These are phyloP conservation scores for Fusarium brachygibbosum DNA, from an alignment of 2,329 filamentous ascomycete genomes.

Conservation along the genomic window DNA sequence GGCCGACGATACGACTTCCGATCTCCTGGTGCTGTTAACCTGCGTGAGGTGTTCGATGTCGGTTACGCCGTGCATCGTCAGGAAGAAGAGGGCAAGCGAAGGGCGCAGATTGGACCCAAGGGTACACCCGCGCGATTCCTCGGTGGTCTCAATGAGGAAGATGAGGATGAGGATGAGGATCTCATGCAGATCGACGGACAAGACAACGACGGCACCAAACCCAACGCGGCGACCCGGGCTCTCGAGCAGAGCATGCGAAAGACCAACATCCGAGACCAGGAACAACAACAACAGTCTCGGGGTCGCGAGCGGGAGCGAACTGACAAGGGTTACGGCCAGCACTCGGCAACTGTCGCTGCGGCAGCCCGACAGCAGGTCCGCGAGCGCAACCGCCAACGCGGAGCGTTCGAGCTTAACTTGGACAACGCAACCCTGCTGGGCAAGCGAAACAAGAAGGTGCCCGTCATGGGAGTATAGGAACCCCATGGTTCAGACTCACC, in stretches of 20 bases:
- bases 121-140: slow-evolving; percentile 70
- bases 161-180: slow-evolving; percentile 60
- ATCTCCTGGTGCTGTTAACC: slow-evolving; percentile 92
- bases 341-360: slow-evolving; percentile 85
- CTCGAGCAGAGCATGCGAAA: slow-evolving; percentile 91
- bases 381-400: slow-evolving; percentile 76
- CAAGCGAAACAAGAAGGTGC: slow-evolving; percentile 70
- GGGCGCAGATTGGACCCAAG: slow-evolving; percentile 84
- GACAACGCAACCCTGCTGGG: slow-evolving; percentile 92
- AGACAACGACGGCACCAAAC: slow-evolving; percentile 60
- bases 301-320: slow-evolving; percentile 54
- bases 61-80: slow-evolving; percentile 97
- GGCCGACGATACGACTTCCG: slow-evolving; percentile 90
- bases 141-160: slow-evolving; percentile 77
- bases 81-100: slow-evolving; percentile 93
- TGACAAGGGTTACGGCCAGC: slow-evolving; percentile 87
- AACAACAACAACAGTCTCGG: slow-evolving; percentile 48
- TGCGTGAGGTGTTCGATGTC: slow-evolving; percentile 97
- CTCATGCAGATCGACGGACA: slow-evolving; percentile 73
- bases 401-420: slow-evolving; percentile 90
- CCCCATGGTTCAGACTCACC: slow-evolving; percentile 23
- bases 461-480: slow-evolving; percentile 58
- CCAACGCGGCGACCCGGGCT: slow-evolving; percentile 69
- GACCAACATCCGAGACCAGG: slow-evolving; percentile 75
- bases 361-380: slow-evolving; percentile 85